Percentiles rank a stretch among this genome's conserved stretches.
Conservation (phyloP, 169 alveolate genomes). For the Cryptosporidium ryanae region DNA sequence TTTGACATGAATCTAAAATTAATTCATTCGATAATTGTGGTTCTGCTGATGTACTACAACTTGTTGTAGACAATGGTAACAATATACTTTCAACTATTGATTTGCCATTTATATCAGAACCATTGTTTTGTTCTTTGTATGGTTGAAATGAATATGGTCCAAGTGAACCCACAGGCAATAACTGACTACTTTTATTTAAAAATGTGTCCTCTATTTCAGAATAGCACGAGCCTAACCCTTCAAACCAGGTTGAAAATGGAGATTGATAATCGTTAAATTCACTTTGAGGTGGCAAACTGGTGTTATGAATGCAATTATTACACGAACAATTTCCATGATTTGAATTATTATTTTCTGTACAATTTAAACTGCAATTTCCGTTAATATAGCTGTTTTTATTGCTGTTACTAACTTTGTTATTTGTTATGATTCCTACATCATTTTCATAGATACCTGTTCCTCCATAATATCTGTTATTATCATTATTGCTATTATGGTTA, state of each 20-base stretch:
- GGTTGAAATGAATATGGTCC: constrained; percentile 73
- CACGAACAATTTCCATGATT: constrained; percentile 40
- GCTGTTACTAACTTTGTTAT: background rate
- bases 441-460: background rate
- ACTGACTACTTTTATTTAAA: constrained; percentile 28
- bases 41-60: constrained; percentile 63
- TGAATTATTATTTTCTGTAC: background rate
- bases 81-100: constrained; percentile 60
- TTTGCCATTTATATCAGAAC: constrained; percentile 12
- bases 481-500: constrained; percentile 5
- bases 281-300: background rate
- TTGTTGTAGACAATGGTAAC: constrained; percentile 53
- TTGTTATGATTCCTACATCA: background rate
- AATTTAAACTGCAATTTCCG: background rate
- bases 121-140: constrained; percentile 21
- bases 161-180: constrained; percentile 63
- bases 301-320: constrained; percentile 23
- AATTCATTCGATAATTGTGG: constrained; percentile 70
- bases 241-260: constrained; percentile 67
- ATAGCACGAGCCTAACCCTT: constrained; percentile 56
- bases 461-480: background rate
- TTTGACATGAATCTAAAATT: constrained; percentile 44
- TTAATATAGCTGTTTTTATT: constrained; percentile 10
- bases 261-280: constrained; percentile 37
- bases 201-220: constrained; percentile 66